Evolutionary conservation across 139 green algal genomes (phyloP), one percentile per base, ranked within the genome.

Genomic region (Asterochloris sp.): DNA sequence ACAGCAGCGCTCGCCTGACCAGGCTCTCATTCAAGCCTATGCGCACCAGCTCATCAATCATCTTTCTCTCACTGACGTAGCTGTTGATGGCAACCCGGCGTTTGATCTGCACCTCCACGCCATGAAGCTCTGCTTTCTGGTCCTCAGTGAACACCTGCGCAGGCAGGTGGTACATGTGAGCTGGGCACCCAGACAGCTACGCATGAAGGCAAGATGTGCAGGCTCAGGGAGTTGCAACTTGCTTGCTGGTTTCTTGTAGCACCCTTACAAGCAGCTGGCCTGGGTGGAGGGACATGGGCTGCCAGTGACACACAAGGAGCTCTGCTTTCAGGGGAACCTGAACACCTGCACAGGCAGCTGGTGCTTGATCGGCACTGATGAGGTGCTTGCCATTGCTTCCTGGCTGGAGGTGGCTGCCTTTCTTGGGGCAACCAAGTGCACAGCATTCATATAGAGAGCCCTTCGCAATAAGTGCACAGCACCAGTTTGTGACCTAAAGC

Each of bases 71-170:
- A 15, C 85, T 85, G 13, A 94, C 90, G 76, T 88, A 92, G 73
- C 85, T 83, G 67, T 91, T 89, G 67, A 96, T 95, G 75, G 88
- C 89, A 24, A 98, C 75, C 26, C 92, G 87, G 71, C 93, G 87
- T 85, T 91, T 90, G 80, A 98, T 92, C 85, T 96, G 89, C 61
- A 90, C 86, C 85, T 97, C 91, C 60, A 96, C 87, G n/a, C 29
- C 79, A 63, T 90, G 89, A n/a, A 95, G 74, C 85, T 94, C 89
- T 63, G 76, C 86, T 80, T 84, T 86, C 86, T 96, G 92, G 81
- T 97, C 93, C 21, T 93, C 85, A 24, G 85, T 92, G 80, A 96
- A 92, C 6, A 91, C 69, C 82, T 86, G 77, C 61, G 60, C 13
- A n/a, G 27, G 14, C 61, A 10, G 2, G 66, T 76, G 11, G 10